Base-by-base conservation (phyloP, 1,139 yeast genomes). In the Pichia sp. region DNA sequence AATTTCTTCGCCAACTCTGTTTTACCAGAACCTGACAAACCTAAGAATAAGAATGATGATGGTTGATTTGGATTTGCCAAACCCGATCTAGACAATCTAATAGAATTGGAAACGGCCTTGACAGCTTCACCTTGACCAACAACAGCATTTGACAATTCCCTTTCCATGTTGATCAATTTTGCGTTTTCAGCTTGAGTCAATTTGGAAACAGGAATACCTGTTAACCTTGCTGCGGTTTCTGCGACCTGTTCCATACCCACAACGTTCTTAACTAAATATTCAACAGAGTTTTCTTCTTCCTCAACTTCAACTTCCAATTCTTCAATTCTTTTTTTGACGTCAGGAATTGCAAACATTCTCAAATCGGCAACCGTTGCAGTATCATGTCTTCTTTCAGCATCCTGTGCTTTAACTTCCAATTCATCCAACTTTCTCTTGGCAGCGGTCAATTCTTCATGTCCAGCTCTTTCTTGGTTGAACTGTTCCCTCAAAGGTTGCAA, bases 151-250 rank as follows among this genome's bases (percentile, higher is more conserved):
- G 95, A 73, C 49, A 92, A 75, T 51, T 79, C 95, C 55, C 75
- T 80, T 67, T 92, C 99, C 97, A 92, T 92, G 59, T 84, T 85
- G 59, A 92, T 87, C 60, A 92, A 80, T 68, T 90, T 90, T 48
- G 87, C 71, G 64, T 92, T 92, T 66, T 92, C 99, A 32, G 97
- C 95, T 67, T 88, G 96, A 3, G 95, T 85, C 59, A 92, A 75
- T 67, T 92, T 92, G 53, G 85, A 78, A n/a, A 92, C 97, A n/a
- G 98, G 98, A 51, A 92, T 90, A 62, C 98, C 98, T 10, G 98
- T 92, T 56, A 94, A 74, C 62, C 95, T 78, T 3, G 98, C 97
- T 31, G 97, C 97, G 32, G 97, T 92, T 65, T 92, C 97, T 32
- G 97, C 86, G 56, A 92, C 94, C 55, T 88, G 90, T 49, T 92